A percentile compares a stretch with the other conserved stretches of the same genome.
Conservation (phyloP, 1,284 basidiomycete genomes). For the Marasmius tenuissimus region DNA sequence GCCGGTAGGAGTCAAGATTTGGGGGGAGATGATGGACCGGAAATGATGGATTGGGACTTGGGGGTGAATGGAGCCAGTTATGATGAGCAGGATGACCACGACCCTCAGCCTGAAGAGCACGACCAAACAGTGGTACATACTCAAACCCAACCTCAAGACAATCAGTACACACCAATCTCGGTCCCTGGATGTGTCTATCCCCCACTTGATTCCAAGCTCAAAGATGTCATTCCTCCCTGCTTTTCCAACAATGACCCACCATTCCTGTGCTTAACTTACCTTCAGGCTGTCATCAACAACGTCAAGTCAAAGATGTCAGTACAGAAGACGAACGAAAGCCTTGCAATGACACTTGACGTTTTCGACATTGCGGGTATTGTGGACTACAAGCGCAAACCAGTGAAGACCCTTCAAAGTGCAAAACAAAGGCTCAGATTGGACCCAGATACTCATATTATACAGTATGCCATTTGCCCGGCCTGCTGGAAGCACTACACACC, state of each 20-base stretch:
- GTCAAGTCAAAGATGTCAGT: constrained; percentile 9
- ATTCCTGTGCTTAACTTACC: constrained; percentile 16
- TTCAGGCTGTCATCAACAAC: constrained; percentile 19
- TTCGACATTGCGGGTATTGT: constrained; percentile 11
- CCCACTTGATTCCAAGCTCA: not conserved
- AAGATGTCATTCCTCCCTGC: not conserved
- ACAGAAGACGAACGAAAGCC: not conserved
- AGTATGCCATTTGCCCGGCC: too few relatives aligned
- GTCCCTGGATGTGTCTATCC: not conserved
- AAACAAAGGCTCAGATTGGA: constrained; percentile 24
- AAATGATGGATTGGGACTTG: not conserved
- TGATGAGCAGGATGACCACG: not conserved
- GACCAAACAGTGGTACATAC: not conserved
- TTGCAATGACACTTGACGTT: constrained; percentile 9
- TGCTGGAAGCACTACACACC: too few relatives aligned
- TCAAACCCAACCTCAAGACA: not conserved
- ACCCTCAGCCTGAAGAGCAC: not conserved
- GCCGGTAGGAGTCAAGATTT: not conserved
- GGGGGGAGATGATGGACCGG: not conserved
- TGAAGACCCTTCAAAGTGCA: constrained; percentile 20
- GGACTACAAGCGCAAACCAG: constrained; percentile 16
- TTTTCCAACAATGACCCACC: constrained; percentile 3
- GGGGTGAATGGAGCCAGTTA: too few relatives aligned
- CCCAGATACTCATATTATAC: constrained; percentile 23
- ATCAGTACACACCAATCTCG: not conserved